phyloP scores from a whole-genome alignment of 2,329 filamentous ascomycete species.

The Penicillium thymicola region DNA sequence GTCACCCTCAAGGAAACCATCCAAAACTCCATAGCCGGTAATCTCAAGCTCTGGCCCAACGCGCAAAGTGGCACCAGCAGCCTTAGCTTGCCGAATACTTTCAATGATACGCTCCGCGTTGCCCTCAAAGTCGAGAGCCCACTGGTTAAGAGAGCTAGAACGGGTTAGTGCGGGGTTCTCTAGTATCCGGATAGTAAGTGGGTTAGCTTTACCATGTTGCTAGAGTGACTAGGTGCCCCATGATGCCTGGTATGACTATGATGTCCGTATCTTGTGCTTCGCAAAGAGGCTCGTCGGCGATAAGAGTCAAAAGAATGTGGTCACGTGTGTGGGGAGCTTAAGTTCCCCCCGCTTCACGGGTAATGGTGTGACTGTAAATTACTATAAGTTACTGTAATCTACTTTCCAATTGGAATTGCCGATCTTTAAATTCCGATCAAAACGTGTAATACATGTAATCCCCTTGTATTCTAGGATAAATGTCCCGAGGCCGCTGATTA shows the following conservation, averaged over 20 bases:
- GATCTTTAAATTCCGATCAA: conserved; percentile 16
- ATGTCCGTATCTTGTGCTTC: neutral
- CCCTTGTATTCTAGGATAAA: neutral
- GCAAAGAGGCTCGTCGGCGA: neutral
- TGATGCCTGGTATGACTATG: conserved; percentile 13
- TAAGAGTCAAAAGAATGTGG: conserved; percentile 7
- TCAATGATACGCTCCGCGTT: conserved; percentile 63
- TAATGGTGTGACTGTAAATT: conserved; percentile 6
- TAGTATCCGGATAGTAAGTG: neutral
- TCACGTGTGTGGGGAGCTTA: conserved; percentile 23
- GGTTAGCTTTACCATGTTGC: conserved; percentile 39
- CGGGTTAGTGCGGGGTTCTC: conserved; percentile 8
- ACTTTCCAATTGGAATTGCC: neutral
- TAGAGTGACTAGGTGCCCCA: conserved; percentile 43
- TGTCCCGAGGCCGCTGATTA: conserved; percentile 18
- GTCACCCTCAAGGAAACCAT: conserved; percentile 62
- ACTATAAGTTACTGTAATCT: conserved; percentile 7
- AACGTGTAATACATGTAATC: neutral
- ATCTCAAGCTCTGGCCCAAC: conserved; percentile 56
- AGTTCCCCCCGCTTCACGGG: conserved; percentile 14
- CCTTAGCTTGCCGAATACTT: conserved; percentile 60
- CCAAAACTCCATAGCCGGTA: conserved; percentile 54
- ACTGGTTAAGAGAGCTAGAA: conserved; percentile 42
- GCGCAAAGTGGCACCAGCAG: conserved; percentile 59
- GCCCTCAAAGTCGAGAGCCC: conserved; percentile 61